Conservation (phyloP, 1,139 yeast genomes). For the Blastobotrys elegans region DNA sequence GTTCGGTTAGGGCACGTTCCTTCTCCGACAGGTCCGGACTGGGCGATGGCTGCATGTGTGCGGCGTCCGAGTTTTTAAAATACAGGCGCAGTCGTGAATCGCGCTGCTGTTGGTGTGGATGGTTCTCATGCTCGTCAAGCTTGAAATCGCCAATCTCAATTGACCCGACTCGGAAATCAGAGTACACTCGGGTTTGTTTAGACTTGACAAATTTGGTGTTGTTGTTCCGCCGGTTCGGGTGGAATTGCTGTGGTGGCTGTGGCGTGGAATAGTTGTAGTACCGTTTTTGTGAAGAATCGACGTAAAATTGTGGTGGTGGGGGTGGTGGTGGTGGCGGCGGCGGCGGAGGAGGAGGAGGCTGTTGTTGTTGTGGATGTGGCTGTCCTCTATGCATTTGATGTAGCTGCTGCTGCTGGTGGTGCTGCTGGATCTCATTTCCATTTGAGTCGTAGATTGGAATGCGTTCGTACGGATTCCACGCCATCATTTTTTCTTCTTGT, state of each 20-base stretch:
- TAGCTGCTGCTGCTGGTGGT: background rate
- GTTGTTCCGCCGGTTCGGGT: background rate
- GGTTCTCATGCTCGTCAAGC: conserved; percentile 14
- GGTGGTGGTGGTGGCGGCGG: background rate
- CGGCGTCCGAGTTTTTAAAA: conserved; percentile 16
- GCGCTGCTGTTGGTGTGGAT: conserved; percentile 6
- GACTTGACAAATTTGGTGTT: background rate
- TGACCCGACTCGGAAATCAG: conserved; percentile 23
- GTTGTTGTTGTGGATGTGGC: conserved; percentile 5
- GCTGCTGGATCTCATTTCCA: background rate
- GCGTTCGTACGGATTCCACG: conserved; percentile 11
- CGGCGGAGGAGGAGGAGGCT: conserved; percentile 1
- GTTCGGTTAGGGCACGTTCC: conserved; percentile 23
- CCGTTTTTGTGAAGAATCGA: conserved; percentile 3
- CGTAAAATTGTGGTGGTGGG: conserved; percentile 4
- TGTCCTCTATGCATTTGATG: background rate
- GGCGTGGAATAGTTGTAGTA: background rate
- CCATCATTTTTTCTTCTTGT: conserved; percentile 4
- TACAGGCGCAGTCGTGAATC: conserved; percentile 22
- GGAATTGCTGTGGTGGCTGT: conserved; percentile 1
- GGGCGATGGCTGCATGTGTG: background rate
- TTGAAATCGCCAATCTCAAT: conserved; percentile 22
- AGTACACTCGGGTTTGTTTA: conserved; percentile 16
- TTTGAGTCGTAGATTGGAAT: background rate
- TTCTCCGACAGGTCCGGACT: conserved; percentile 15